These are phyloP conservation scores for Xylaria sp. DNA, from an alignment of 2,329 filamentous ascomycete species.

Conservation along the genomic window DNA sequence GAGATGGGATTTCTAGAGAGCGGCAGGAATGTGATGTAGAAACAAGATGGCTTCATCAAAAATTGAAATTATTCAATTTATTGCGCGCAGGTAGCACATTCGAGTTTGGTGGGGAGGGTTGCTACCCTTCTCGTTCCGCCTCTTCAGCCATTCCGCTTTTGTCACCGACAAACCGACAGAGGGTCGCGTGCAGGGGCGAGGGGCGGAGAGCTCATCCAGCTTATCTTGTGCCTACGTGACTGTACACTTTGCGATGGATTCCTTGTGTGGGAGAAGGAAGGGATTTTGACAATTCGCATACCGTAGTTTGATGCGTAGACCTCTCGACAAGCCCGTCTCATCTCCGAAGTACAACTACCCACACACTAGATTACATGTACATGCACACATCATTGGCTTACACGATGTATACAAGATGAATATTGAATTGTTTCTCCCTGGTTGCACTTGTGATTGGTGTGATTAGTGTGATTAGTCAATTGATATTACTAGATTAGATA, in stretches of 20 bases:
- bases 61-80: slow-evolving; percentile 26
- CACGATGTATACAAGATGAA: too few species aligned
- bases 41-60: slow-evolving; percentile 5
- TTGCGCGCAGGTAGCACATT: slow-evolving; percentile 26
- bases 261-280: not conserved
- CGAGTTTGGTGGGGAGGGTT: slow-evolving; percentile 13
- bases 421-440: too few species aligned
- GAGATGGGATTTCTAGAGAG: not conserved
- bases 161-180: slow-evolving; percentile 26
- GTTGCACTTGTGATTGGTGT: too few species aligned
- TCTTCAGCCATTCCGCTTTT: slow-evolving; percentile 18
- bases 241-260: not conserved
- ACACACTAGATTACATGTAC: not conserved
- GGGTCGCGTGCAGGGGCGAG: slow-evolving; percentile 6
- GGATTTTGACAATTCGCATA: slow-evolving; percentile 4
- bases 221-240: not conserved
- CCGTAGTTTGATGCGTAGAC: slow-evolving; percentile 6
- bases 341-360: not conserved
- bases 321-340: not conserved
- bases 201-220: slow-evolving; percentile 4
- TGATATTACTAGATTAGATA: not conserved
- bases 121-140: slow-evolving; percentile 12
- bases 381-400: too few species aligned
- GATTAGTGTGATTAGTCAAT: not conserved
- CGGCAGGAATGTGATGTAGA: not conserved